These are phyloP conservation scores for Cystoderma amianthinum DNA, from an alignment of 768 basidiomycete species.

Conservation along the genomic window DNA sequence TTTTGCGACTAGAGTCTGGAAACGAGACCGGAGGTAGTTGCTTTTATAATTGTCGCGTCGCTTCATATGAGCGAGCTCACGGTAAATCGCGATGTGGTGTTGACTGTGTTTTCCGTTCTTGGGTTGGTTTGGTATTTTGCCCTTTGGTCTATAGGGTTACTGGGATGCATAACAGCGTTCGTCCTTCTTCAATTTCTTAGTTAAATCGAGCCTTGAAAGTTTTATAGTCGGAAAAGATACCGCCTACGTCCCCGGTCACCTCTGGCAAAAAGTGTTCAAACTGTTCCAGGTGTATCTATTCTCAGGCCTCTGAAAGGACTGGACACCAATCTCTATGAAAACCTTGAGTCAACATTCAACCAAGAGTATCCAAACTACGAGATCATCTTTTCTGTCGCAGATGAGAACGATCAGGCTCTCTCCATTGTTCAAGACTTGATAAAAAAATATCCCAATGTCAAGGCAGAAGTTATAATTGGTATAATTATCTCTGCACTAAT, in stretches of 20 bases:
- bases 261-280: constrained; percentile 36
- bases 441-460: constrained; percentile 69
- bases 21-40: too few relatives aligned
- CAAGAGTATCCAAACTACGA: constrained; percentile 93
- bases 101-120: constrained; percentile 23
- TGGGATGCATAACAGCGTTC: constrained; percentile 70
- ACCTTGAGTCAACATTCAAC: constrained; percentile 86
- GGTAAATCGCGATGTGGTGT: background rate
- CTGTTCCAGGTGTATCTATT: constrained; percentile 85
- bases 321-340: constrained; percentile 94
- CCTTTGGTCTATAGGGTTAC: constrained; percentile 57
- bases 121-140: constrained; percentile 54
- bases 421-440: constrained; percentile 73
- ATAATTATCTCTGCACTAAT: too few relatives aligned
- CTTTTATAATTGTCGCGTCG: too few relatives aligned
- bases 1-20: too few relatives aligned
- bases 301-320: constrained; percentile 92
- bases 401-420: constrained; percentile 85
- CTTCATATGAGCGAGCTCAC: background rate
- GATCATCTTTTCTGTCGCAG: constrained; percentile 87
- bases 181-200: constrained; percentile 17
- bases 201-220: background rate
- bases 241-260: constrained; percentile 59
- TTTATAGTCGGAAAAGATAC: constrained; percentile 67
- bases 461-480: constrained; percentile 76